A percentile compares a stretch with the other conserved stretches of the same genome.
These are phyloP conservation scores for Polytolypa hystricis DNA, from an alignment of 2,329 filamentous ascomycete genomes.

Conservation along the genomic window DNA sequence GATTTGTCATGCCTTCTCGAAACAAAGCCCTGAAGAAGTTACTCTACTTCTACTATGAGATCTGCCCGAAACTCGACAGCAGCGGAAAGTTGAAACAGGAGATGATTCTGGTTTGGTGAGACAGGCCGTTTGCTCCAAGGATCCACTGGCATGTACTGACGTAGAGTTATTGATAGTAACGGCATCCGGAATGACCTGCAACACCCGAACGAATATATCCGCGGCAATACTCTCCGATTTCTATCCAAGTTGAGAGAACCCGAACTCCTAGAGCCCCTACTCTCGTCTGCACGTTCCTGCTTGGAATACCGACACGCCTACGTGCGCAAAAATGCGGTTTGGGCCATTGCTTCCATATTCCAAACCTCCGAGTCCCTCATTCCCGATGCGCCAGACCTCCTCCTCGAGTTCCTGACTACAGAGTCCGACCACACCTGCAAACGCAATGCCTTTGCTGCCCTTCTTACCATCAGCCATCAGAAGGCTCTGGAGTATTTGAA, in stretches of 20 bases:
- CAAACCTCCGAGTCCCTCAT: slow-evolving; percentile 84
- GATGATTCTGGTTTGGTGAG: slow-evolving; percentile 96
- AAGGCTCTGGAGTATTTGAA: slow-evolving; percentile 82
- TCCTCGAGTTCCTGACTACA: slow-evolving; percentile 75
- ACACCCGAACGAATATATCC: slow-evolving; percentile 95
- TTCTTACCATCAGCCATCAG: slow-evolving; percentile 85
- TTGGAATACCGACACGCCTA: slow-evolving; percentile 95
- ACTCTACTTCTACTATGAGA: slow-evolving; percentile 98
- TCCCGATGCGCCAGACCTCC: slow-evolving; percentile 86
- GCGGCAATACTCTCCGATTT: slow-evolving; percentile 95
- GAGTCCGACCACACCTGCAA: slow-evolving; percentile 96
- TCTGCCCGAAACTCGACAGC: slow-evolving; percentile 89
- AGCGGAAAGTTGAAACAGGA: slow-evolving; percentile 96
- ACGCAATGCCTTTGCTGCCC: slow-evolving; percentile 88
- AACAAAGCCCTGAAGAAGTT: slow-evolving; percentile 95
- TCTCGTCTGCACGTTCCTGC: slow-evolving; percentile 83
- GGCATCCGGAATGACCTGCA: slow-evolving; percentile 96
- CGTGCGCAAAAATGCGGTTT: slow-evolving; percentile 95
- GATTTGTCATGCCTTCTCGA: slow-evolving; percentile 98
- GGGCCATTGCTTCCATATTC: slow-evolving; percentile 85
- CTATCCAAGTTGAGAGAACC: slow-evolving; percentile 91
- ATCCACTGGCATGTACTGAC: too few relatives aligned
- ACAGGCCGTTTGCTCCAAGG: too few relatives aligned
- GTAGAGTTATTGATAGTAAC: slow-evolving; percentile 50
- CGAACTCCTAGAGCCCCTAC: slow-evolving; percentile 88